Base-by-base conservation (phyloP, 2,329 filamentous ascomycete genomes). In the Diaporthe citrichinensis region DNA sequence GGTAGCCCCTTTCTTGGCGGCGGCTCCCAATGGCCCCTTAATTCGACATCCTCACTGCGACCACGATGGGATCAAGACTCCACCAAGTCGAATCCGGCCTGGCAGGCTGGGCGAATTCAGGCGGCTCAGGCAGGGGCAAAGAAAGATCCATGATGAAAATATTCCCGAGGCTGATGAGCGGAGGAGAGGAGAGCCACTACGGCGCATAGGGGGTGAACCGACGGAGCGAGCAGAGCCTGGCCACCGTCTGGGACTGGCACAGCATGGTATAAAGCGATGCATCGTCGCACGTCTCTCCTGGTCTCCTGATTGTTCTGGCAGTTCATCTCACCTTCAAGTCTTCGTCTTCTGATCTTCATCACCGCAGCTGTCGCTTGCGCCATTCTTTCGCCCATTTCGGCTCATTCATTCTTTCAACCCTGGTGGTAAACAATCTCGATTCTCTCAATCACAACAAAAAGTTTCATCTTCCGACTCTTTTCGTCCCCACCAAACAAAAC, bases 331-430 rank as follows among this genome's bases (percentile, higher is more conserved):
- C 58, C 34, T 65, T 57, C 49, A 41, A 67, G 49, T 49, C 49
- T 46, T 55, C 69, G 41, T 34, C 59, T 75, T 73, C 58, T 68
- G 65, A 55, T 75, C 55, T 74, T 53, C 74, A 67, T 44, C 39
- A 62, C 51, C 65, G 74, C 69, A 75, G 74, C 68, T 62, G 69
- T 73, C 41, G 59, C 68, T 75, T 59, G 69, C 74, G 59, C 59
- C 69, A 61, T 69, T 75, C 74, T 73, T 75, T 68, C 69, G 62
- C 72, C 62, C 51, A 41, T 71, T 53, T 25, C 53, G 61, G 62
- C 51, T 39, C 23, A 25, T 58, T 68, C 59, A 53, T 51, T 73
- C 59, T 44, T 73, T 68, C 25, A 65, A 53, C 74, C 74, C 74
- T 73, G 74, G 74, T 75, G 74, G 74, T 75, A 59, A 44, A 55